phyloP scores from a whole-genome alignment of 805 yeast genomes.

The Starmerella lactis-condensi region DNA sequence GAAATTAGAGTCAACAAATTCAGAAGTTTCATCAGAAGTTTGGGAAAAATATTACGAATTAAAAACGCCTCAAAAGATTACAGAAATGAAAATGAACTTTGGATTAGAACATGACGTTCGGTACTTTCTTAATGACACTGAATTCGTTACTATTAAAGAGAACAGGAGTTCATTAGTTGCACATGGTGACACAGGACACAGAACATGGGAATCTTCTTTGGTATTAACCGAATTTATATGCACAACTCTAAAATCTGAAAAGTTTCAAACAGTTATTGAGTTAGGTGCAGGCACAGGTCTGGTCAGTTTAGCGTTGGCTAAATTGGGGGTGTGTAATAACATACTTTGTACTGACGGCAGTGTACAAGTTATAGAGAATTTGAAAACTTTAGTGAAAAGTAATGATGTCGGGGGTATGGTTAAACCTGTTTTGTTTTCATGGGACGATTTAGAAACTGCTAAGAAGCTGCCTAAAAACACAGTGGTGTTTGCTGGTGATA shows the following conservation, averaged over 20 bases:
- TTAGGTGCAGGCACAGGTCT: constrained; percentile 14
- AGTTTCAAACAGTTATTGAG: constrained; percentile 4
- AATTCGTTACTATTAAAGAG: constrained; percentile 5
- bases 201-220: constrained; percentile 14
- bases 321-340: neutral
- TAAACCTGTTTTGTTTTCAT: constrained; percentile 3
- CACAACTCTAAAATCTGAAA: neutral
- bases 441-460: constrained; percentile 7
- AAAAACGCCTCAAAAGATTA: constrained; percentile 4
- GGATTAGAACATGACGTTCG: neutral
- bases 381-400: neutral
- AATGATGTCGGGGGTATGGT: constrained; percentile 1
- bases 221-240: constrained; percentile 10
- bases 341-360: constrained; percentile 12
- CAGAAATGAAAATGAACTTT: neutral
- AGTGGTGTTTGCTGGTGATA: constrained; percentile 10
- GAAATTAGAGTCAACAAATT: constrained; percentile 1
- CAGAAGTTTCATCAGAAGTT: constrained; percentile 9
- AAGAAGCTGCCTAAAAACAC: constrained; percentile 5
- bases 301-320: constrained; percentile 11
- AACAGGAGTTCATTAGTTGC: constrained; percentile 7
- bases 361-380: constrained; percentile 2
- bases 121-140: constrained; percentile 4
- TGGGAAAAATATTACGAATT: constrained; percentile 11
- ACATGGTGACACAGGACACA: constrained; percentile 12